Evolutionary conservation across 1,284 basidiomycete species (phyloP).

Genomic region (Puccinia triticina): DNA sequence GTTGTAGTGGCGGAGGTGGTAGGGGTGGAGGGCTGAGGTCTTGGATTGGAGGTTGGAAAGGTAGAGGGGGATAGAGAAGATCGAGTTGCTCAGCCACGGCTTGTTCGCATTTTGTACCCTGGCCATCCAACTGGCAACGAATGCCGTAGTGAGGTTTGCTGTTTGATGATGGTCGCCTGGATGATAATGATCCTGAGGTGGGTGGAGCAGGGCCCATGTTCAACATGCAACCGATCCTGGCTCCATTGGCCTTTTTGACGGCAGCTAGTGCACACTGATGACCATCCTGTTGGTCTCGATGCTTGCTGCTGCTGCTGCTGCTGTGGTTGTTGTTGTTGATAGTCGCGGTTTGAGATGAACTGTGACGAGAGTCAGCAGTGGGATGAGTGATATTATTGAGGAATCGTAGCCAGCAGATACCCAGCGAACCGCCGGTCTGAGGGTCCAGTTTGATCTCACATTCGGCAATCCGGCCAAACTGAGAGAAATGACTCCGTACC

Average conservation of each 20-base stretch:
- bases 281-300: constrained; percentile 59
- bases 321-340: constrained; percentile 52
- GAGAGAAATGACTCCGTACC: constrained; percentile 71
- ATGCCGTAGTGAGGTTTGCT: constrained; percentile 49
- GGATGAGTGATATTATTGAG: constrained; percentile 59
- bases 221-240: constrained; percentile 57
- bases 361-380: constrained; percentile 54
- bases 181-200: not conserved
- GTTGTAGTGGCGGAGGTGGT: constrained; percentile 28
- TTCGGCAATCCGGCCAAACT: constrained; percentile 71
- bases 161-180: constrained; percentile 22
- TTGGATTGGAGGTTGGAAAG: constrained; percentile 54
- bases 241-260: constrained; percentile 53
- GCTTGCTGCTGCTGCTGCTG: constrained; percentile 57
- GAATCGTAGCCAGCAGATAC: constrained; percentile 78
- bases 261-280: constrained; percentile 59
- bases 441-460: constrained; percentile 81
- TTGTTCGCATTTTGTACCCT: constrained; percentile 60
- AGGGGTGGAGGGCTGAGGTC: constrained; percentile 46
- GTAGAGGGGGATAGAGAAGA: constrained; percentile 43
- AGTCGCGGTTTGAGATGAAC: constrained; percentile 48
- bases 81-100: constrained; percentile 53
- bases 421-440: constrained; percentile 77
- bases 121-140: constrained; percentile 61
- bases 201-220: constrained; percentile 22